A percentile compares a stretch with the other conserved stretches of the same genome.
Conservation (phyloP, 2,329 filamentous ascomycete genomes). For the Onygenales sp. region DNA sequence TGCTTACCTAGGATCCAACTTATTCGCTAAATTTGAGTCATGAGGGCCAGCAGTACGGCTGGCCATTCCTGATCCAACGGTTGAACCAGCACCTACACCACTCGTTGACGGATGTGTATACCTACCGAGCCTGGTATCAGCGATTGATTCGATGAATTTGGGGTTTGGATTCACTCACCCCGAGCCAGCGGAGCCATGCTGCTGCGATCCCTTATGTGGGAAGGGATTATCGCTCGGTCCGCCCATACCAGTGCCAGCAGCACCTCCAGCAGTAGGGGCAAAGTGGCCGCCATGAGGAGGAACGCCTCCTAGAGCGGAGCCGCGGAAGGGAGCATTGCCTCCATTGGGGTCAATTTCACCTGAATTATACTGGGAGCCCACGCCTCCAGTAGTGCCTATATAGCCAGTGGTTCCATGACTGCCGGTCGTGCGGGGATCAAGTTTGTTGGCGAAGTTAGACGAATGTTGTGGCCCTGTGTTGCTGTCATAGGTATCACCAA, state of each 20-base stretch:
- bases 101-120: no score
- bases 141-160: background rate
- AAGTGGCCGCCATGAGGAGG: background rate
- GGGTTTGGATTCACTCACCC: background rate
- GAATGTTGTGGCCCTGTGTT: slow-evolving; percentile 25
- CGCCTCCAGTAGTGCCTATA: background rate
- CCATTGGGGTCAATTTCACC: slow-evolving; percentile 1
- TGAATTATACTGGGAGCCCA: background rate
- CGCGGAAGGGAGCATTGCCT: slow-evolving; percentile 1
- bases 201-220: background rate
- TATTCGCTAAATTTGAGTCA: slow-evolving; percentile 36
- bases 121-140: no score
- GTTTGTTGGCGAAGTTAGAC: slow-evolving; percentile 30
- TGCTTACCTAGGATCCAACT: slow-evolving; percentile 34
- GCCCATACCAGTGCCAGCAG: background rate
- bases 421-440: slow-evolving; percentile 28
- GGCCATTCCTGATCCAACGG: slow-evolving; percentile 6
- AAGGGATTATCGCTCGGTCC: background rate
- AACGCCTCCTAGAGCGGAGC: slow-evolving; percentile 3
- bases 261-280: background rate
- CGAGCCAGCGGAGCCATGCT: background rate
- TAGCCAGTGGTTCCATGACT: slow-evolving; percentile 10
- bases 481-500: background rate
- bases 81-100: background rate
- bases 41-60: slow-evolving; percentile 32